Evolutionary conservation across 2,329 filamentous ascomycete genomes (phyloP).

Genomic region (Aspergillus glaucus): DNA sequence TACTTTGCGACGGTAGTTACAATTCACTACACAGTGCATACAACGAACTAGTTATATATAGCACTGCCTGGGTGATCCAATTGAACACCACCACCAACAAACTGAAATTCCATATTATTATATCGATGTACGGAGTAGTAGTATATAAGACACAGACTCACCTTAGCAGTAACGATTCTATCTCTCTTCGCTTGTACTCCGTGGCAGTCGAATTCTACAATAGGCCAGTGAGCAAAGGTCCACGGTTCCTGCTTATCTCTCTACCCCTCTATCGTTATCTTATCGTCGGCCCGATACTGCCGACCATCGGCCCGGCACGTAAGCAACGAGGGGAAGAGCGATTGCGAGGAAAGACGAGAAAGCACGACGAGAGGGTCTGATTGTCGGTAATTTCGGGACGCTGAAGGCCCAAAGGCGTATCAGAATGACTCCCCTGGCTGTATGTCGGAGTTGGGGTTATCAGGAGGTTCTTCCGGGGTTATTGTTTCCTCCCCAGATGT

Average conservation of each 20-base stretch:
- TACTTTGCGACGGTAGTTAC: slow-evolving; percentile 17
- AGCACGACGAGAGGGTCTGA: background rate
- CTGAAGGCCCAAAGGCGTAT: background rate
- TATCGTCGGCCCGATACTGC: slow-evolving; percentile 15
- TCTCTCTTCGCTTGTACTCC: background rate
- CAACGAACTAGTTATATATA: background rate
- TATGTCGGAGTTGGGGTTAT: background rate
- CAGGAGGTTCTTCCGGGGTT: background rate
- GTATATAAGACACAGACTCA: no score
- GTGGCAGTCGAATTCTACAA: background rate
- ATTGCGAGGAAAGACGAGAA: background rate
- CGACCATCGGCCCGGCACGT: slow-evolving; percentile 25
- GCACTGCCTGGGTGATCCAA: no score
- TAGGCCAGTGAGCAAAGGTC: no score
- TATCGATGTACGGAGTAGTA: no score
- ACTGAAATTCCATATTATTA: no score
- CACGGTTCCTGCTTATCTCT: background rate
- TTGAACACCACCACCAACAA: no score
- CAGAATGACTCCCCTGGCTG: background rate
- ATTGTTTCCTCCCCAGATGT: background rate
- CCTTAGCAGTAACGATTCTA: no score
- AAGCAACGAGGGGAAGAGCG: slow-evolving; percentile 6
- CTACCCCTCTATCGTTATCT: background rate
- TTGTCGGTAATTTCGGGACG: background rate
- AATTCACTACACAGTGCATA: no score